Conservation (phyloP, 1,284 basidiomycete genomes). For the Garcileccinum viscosum region DNA sequence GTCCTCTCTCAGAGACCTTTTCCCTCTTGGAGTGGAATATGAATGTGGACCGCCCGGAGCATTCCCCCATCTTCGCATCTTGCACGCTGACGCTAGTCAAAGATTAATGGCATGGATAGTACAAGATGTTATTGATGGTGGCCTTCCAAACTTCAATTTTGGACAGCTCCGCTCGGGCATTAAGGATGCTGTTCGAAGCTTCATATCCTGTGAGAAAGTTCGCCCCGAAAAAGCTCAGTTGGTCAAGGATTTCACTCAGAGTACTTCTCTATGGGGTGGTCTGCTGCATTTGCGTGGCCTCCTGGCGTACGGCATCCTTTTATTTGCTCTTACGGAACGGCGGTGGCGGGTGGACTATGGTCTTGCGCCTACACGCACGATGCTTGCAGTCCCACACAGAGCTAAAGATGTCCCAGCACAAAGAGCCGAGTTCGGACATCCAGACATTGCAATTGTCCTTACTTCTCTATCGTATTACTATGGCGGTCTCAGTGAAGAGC, state of each 20-base stretch:
- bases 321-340: slow-evolving; percentile 47
- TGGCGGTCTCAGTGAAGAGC: slow-evolving; percentile 46
- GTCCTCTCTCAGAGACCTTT: neutral
- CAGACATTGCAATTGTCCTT: slow-evolving; percentile 53
- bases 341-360: slow-evolving; percentile 61
- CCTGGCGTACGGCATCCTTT: slow-evolving; percentile 48
- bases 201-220: slow-evolving; percentile 26
- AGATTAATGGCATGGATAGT: slow-evolving; percentile 27
- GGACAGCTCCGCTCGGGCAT: slow-evolving; percentile 20
- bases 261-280: slow-evolving; percentile 35
- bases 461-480: slow-evolving; percentile 63
- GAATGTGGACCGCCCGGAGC: neutral
- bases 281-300: slow-evolving; percentile 54
- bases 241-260: slow-evolving; percentile 23
- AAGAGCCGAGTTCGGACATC: slow-evolving; percentile 62
- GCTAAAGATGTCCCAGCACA: slow-evolving; percentile 58
- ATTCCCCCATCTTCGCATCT: slow-evolving; percentile 42
- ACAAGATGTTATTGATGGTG: slow-evolving; percentile 18
- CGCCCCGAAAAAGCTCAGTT: slow-evolving; percentile 21
- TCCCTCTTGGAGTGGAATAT: slow-evolving; percentile 18
- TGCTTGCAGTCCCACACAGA: slow-evolving; percentile 59
- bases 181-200: slow-evolving; percentile 27
- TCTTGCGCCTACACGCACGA: slow-evolving; percentile 49
- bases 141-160: slow-evolving; percentile 29
- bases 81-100: slow-evolving; percentile 28